phyloP scores from a whole-genome alignment of 1,284 basidiomycete species.

The Rhodotorula sp. region DNA sequence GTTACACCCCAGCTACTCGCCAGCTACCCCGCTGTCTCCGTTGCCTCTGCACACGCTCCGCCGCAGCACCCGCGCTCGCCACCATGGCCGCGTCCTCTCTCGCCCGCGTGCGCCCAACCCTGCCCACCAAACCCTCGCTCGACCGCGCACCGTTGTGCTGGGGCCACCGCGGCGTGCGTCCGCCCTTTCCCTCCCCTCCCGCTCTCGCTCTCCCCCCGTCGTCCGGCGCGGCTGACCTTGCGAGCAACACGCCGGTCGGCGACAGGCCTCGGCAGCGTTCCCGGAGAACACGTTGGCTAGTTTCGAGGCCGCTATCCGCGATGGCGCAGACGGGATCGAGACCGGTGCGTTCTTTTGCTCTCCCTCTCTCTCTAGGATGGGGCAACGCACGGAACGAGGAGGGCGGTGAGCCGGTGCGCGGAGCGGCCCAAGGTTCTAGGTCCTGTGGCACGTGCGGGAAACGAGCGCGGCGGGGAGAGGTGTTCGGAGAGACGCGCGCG shows the following conservation, averaged over 20 bases:
- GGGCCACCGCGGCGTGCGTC: slow-evolving; percentile 87
- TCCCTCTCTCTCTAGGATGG: background rate
- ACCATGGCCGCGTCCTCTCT: background rate
- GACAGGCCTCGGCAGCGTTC: slow-evolving; percentile 75
- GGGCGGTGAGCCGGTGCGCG: too few species aligned
- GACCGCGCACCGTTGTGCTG: slow-evolving; percentile 66
- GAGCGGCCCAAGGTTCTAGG: too few species aligned
- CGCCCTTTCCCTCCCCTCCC: background rate
- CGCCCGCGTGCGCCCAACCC: background rate
- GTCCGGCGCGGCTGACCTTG: slow-evolving; percentile 10
- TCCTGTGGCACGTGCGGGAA: too few species aligned
- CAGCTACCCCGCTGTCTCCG: too few species aligned
- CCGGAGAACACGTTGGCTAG: slow-evolving; percentile 55
- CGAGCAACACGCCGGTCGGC: slow-evolving; percentile 17
- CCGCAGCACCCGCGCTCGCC: background rate
- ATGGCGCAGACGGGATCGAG: slow-evolving; percentile 93
- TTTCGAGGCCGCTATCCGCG: slow-evolving; percentile 86
- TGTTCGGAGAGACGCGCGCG: too few species aligned
- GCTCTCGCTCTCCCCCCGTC: slow-evolving; percentile 10
- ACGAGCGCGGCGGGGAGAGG: too few species aligned
- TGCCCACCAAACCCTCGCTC: background rate
- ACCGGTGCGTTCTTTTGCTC: slow-evolving; percentile 54
- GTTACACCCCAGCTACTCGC: too few species aligned
- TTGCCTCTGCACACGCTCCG: background rate
- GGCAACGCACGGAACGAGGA: too few species aligned